phyloP scores from a whole-genome alignment of 2,329 filamentous ascomycete species.

The Verticillium zaregamsianum region DNA sequence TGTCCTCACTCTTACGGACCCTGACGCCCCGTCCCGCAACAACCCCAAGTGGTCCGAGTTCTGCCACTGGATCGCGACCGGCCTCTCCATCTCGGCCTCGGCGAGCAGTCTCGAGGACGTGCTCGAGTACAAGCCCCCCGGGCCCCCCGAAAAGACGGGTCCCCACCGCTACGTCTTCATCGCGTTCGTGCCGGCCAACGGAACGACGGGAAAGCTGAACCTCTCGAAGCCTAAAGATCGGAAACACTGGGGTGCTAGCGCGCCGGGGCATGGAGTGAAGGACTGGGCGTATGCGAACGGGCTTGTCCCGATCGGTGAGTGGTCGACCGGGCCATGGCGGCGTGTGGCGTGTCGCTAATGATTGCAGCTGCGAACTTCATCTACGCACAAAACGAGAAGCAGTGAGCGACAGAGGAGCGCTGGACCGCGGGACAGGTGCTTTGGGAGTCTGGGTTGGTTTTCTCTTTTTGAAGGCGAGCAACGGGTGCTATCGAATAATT shows the following conservation, averaged over 20 bases:
- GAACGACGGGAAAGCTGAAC: slow-evolving; percentile 28
- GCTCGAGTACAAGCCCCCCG: slow-evolving; percentile 35
- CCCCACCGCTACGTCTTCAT: slow-evolving; percentile 40
- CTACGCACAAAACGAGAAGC: slow-evolving; percentile 32
- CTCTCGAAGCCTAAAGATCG: slow-evolving; percentile 29
- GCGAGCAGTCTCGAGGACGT: slow-evolving; percentile 25
- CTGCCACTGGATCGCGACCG: slow-evolving; percentile 40
- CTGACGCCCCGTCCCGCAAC: slow-evolving; percentile 36
- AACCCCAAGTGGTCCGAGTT: slow-evolving; percentile 40
- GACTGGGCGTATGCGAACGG: slow-evolving; percentile 36
- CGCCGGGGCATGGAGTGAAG: slow-evolving; percentile 29
- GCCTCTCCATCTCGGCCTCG: slow-evolving; percentile 18
- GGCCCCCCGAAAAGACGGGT: slow-evolving; percentile 34
- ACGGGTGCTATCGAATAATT: background rate
- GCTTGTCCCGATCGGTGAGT: slow-evolving; percentile 35
- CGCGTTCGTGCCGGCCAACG: slow-evolving; percentile 32
- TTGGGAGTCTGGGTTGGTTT: background rate
- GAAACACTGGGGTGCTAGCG: slow-evolving; percentile 34
- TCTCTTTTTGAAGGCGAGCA: background rate
- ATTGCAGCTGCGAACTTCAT: slow-evolving; percentile 37
- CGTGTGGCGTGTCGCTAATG: slow-evolving; percentile 2
- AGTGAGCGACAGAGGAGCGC: slow-evolving; percentile 17
- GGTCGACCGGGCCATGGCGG: background rate
- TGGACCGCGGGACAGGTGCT: no score
- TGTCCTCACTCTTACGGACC: slow-evolving; percentile 33